phyloP scores from a whole-genome alignment of 2,329 filamentous ascomycete genomes.

The Ophiostoma perfectum region DNA sequence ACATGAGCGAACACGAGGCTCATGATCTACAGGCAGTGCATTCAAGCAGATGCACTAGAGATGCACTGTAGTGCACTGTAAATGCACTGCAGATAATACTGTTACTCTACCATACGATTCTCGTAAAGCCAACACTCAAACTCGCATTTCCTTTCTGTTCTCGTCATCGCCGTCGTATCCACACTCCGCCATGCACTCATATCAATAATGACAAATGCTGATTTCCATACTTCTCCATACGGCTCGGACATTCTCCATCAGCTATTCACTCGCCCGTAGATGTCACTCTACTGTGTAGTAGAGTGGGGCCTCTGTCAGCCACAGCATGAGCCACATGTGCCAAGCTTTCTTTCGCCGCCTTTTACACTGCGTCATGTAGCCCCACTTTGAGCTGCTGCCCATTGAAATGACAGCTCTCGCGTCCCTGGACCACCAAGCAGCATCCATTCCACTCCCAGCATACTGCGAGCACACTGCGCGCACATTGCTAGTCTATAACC shows the following conservation, averaged over 20 bases:
- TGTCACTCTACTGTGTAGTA: not conserved
- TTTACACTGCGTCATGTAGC: not conserved
- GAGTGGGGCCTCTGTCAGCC: not conserved
- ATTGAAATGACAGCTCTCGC: not conserved
- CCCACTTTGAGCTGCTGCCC: constrained; percentile 1
- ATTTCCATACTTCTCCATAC: not conserved
- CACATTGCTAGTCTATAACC: constrained; percentile 30
- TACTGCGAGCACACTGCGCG: constrained; percentile 18
- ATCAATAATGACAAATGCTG: not conserved
- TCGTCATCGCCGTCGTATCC: not conserved
- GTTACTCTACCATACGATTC: too few species aligned
- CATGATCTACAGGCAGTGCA: not conserved
- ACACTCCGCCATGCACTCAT: too few species aligned
- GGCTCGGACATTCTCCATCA: too few species aligned
- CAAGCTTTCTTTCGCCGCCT: not conserved
- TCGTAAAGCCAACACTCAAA: not conserved
- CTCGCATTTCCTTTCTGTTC: not conserved
- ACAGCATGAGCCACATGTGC: not conserved
- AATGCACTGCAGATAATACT: too few species aligned
- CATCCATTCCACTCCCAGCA: not conserved
- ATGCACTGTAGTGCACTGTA: not conserved
- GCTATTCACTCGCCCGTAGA: not conserved
- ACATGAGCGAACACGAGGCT: not conserved
- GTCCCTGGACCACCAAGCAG: not conserved
- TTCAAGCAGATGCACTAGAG: not conserved